phyloP scores from a whole-genome alignment of 345 rosid genomes.

The Populus euphratica region DNA sequence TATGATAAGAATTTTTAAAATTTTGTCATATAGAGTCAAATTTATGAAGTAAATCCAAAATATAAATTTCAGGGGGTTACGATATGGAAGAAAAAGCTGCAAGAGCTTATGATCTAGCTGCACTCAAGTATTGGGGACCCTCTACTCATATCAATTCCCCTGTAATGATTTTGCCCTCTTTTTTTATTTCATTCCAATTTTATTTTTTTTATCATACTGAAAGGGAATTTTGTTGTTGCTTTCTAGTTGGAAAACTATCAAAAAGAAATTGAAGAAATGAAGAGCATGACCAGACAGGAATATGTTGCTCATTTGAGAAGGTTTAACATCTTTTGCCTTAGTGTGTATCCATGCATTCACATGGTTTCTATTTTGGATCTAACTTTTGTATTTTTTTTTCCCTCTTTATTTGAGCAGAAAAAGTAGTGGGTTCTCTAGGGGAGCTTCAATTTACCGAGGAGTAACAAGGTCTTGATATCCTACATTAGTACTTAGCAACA shows the following conservation, averaged over 20 bases:
- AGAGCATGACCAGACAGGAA: constrained; percentile 83
- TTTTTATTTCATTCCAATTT: constrained; percentile 8
- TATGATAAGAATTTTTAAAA: constrained; percentile 1
- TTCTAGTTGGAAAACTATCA: constrained; percentile 71
- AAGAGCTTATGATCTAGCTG: constrained; percentile 93
- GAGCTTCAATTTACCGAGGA: constrained; percentile 98
- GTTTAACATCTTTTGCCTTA: constrained; percentile 21
- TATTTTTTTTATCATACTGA: not conserved
- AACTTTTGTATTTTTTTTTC: not conserved
- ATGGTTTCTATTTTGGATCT: not conserved
- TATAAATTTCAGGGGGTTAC: constrained; percentile 72
- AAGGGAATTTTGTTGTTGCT: not conserved
- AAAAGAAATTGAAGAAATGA: constrained; percentile 76
- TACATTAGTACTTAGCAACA: not conserved
- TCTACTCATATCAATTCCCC: constrained; percentile 85
- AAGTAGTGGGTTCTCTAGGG: constrained; percentile 98
- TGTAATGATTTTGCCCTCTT: constrained; percentile 35
- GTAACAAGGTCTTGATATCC: constrained; percentile 67
- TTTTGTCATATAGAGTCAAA: not conserved
- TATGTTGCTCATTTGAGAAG: constrained; percentile 91
- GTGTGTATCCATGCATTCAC: not conserved
- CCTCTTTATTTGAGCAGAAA: constrained; percentile 44
- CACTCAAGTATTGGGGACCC: constrained; percentile 99
- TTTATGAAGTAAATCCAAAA: constrained; percentile 25
- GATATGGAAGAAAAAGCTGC: constrained; percentile 99